Base-by-base conservation (phyloP, 1,284 basidiomycete genomes). In the Hypsizygus ulmarius region DNA sequence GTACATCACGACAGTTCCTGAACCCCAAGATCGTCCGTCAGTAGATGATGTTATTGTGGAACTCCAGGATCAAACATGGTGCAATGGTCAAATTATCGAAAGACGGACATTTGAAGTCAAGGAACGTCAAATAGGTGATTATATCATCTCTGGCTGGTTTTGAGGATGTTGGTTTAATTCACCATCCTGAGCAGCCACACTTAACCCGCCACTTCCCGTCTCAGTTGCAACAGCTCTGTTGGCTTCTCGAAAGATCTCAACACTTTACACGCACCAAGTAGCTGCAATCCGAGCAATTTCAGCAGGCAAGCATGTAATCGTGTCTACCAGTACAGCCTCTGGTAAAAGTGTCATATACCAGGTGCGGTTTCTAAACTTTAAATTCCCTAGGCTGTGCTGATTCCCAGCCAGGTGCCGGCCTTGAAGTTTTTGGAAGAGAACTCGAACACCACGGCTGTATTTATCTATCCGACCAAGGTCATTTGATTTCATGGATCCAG, bases 311-410 rank as follows among this genome's bases (percentile, higher is more conserved):
- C 77, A 92, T 63, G 91, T 94, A 18, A 90, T 96, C 39, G 89
- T 95, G 14, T 93, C 90, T 1, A 96, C 93, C 0, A 88, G 86
- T 56, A 96, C 93, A 2, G 92, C 92, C 2, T 93, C 91, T 3
- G 93, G 93, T 6, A 96, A 96, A 67, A 94, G 90, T 63, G 74
- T 96, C 15, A 93, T 96, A 43, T 96, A 92, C 64, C 87, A 91
- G 70, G 87, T 85, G 51, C 33, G 39, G 19, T 3, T 32, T 1
- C 40, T 12, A 4, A 29, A 11, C 21, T 18, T 51, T 45, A 3
- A 28, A 38, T 14, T 35, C n/a, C 34, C 11, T n/a, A 10, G 12
- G 47, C 49, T 36, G 49, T 28, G 4, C 39, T 34, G 7, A n/a
- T 10, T 6, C 30, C 28, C 29, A 48, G 35, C 14, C 30, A 92